phyloP scores from a whole-genome alignment of 2,329 filamentous ascomycete genomes.

The Knufia petricola region DNA sequence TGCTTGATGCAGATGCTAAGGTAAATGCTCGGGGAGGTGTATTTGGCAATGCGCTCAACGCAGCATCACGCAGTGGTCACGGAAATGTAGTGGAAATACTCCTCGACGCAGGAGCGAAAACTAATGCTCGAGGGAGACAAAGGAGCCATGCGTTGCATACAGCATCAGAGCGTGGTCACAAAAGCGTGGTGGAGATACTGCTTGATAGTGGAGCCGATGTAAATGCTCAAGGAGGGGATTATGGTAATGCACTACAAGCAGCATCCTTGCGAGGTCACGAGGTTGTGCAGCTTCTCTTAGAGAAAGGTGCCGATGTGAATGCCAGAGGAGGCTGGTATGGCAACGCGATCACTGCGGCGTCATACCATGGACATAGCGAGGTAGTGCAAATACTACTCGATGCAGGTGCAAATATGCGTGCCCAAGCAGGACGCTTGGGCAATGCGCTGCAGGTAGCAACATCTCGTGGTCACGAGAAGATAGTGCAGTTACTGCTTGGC shows the following conservation, averaged over 20 bases:
- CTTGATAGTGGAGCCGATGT: constrained; percentile 23
- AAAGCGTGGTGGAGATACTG: constrained; percentile 18
- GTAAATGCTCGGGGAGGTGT: constrained; percentile 13
- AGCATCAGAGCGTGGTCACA: constrained; percentile 12
- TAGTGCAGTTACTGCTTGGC: too few relatives aligned
- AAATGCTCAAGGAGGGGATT: too few relatives aligned
- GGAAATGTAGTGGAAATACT: constrained; percentile 11
- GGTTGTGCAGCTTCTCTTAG: constrained; percentile 10
- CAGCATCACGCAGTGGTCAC: constrained; percentile 7
- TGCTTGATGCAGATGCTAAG: constrained; percentile 23
- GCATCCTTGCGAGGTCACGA: constrained; percentile 7
- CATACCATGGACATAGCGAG: constrained; percentile 3
- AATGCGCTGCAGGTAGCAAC: background rate
- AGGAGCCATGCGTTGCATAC: constrained; percentile 12
- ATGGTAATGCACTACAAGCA: constrained; percentile 11
- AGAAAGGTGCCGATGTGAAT: constrained; percentile 19
- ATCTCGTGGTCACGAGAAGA: too few relatives aligned
- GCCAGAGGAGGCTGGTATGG: constrained; percentile 11
- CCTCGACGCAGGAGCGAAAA: constrained; percentile 13
- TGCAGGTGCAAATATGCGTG: background rate
- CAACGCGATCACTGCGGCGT: constrained; percentile 10
- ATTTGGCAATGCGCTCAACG: constrained; percentile 13
- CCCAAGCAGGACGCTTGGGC: background rate
- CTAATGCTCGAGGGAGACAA: constrained; percentile 16
- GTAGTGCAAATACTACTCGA: background rate